Conservation (phyloP, 106 monocot species). For the Allium fistulosum region DNA sequence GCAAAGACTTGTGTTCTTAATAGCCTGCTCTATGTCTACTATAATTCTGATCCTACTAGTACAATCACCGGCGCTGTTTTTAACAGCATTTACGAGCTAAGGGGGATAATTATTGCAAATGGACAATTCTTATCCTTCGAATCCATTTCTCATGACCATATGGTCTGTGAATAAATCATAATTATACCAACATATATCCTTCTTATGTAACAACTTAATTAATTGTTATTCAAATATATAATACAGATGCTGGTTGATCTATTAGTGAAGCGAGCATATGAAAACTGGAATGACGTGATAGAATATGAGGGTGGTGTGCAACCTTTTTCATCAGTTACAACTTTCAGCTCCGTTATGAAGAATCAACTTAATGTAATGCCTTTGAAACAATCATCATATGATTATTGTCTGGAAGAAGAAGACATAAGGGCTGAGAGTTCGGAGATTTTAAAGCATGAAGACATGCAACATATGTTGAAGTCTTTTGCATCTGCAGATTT, state of each 20-base stretch:
- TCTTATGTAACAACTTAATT: not conserved
- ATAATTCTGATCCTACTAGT: conserved; percentile 4
- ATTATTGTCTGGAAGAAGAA: conserved; percentile 8
- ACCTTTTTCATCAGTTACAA: not conserved
- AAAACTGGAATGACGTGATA: conserved; percentile 13
- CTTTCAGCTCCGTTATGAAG: not conserved
- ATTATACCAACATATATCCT: no score
- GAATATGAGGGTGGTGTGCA: conserved; percentile 11
- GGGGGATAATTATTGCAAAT: conserved; percentile 11
- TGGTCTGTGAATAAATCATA: conserved; percentile 1
- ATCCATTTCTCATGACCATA: conserved; percentile 18
- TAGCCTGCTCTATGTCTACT: conserved; percentile 19
- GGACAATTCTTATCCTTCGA: conserved; percentile 15
- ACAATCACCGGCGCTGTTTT: conserved; percentile 18
- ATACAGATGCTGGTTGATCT: conserved; percentile 18
- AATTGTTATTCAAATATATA: not conserved
- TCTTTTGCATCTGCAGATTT: conserved; percentile 1
- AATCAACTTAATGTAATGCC: not conserved
- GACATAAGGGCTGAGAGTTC: not conserved
- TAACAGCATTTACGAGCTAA: conserved; percentile 19
- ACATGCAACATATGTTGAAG: conserved; percentile 16
- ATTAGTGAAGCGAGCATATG: conserved; percentile 17
- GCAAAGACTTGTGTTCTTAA: conserved; percentile 27
- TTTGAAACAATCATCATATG: not conserved
- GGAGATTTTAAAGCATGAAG: conserved; percentile 17